Conservation (phyloP, 768 basidiomycete genomes). For the Neoboletus magnificus region DNA sequence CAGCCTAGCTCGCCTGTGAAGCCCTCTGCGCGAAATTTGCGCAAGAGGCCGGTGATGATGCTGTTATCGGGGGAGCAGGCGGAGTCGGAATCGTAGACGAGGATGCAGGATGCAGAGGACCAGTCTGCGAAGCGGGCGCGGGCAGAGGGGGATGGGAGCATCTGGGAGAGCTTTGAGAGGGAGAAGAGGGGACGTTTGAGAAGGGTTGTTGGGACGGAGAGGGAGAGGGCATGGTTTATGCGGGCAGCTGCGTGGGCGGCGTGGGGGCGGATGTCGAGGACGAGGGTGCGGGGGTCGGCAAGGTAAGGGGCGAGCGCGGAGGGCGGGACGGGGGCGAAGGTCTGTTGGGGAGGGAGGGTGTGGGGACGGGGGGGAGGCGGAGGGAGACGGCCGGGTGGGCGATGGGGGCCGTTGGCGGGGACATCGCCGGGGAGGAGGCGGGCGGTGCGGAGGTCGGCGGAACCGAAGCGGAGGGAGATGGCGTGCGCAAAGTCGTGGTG, state of each 20-base stretch:
- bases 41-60: slow-evolving; percentile 69
- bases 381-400: background rate
- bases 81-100: slow-evolving; percentile 88
- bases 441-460: slow-evolving; percentile 36
- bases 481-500: slow-evolving; percentile 53
- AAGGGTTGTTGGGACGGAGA: slow-evolving; percentile 91
- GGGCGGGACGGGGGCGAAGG: slow-evolving; percentile 27
- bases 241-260: slow-evolving; percentile 67
- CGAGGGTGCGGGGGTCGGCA: slow-evolving; percentile 43
- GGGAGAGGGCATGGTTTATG: slow-evolving; percentile 67
- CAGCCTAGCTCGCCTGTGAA: slow-evolving; percentile 66
- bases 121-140: slow-evolving; percentile 60
- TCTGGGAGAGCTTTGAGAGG: slow-evolving; percentile 68
- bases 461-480: slow-evolving; percentile 45
- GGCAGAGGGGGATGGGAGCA: slow-evolving; percentile 66
- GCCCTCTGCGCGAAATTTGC: slow-evolving; percentile 66
- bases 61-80: slow-evolving; percentile 53
- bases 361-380: background rate
- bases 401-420: slow-evolving; percentile 21
- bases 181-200: slow-evolving; percentile 89
- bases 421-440: slow-evolving; percentile 31
- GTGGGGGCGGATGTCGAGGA: slow-evolving; percentile 89
- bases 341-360: background rate
- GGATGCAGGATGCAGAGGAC: slow-evolving; percentile 55
- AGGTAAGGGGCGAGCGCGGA: slow-evolving; percentile 31